Evolutionary conservation across 352 stramenopile species (phyloP).

Genomic region (Pythium myriotylum): DNA sequence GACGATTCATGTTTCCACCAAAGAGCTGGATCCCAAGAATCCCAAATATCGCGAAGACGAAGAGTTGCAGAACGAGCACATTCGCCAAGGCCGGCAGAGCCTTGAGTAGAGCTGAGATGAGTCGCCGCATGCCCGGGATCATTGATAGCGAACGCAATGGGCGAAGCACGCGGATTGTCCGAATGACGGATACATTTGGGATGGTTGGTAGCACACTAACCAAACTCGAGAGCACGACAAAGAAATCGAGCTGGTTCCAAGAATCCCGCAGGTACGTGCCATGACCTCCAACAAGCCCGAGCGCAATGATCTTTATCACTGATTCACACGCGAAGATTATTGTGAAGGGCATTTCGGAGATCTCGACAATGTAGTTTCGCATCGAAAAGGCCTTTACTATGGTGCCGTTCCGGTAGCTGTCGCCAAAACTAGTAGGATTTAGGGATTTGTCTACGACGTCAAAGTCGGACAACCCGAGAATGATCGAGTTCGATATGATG

Average conservation of each 20-base stretch:
- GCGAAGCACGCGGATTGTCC: conserved; percentile 88
- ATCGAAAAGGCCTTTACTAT: conserved; percentile 47
- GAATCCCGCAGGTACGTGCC: conserved; percentile 81
- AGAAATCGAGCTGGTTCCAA: conserved; percentile 94
- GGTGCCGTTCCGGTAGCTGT: conserved; percentile 36
- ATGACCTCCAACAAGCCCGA: conserved; percentile 66
- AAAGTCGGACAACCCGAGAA: conserved; percentile 87
- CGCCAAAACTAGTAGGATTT: conserved; percentile 59
- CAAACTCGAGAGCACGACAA: conserved; percentile 86
- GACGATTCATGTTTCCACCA: conserved; percentile 72
- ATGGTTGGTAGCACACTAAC: conserved; percentile 58
- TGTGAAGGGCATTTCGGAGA: conserved; percentile 87
- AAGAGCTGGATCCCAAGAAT: conserved; percentile 92
- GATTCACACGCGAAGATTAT: conserved; percentile 88
- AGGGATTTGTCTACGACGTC: conserved; percentile 62
- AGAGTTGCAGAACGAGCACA: conserved; percentile 89
- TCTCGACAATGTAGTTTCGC: conserved; percentile 62
- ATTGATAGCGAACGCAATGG: conserved; percentile 88
- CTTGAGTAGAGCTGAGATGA: conserved; percentile 87
- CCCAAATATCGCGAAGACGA: conserved; percentile 91
- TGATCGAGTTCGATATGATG: conserved; percentile 87
- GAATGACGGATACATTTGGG: conserved; percentile 80
- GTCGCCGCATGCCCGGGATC: conserved; percentile 75
- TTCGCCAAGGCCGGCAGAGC: conserved; percentile 86
- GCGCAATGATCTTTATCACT: conserved; percentile 90